phyloP scores from a whole-genome alignment of 148 eudicot species.

The Fagopyrum esculentum region DNA sequence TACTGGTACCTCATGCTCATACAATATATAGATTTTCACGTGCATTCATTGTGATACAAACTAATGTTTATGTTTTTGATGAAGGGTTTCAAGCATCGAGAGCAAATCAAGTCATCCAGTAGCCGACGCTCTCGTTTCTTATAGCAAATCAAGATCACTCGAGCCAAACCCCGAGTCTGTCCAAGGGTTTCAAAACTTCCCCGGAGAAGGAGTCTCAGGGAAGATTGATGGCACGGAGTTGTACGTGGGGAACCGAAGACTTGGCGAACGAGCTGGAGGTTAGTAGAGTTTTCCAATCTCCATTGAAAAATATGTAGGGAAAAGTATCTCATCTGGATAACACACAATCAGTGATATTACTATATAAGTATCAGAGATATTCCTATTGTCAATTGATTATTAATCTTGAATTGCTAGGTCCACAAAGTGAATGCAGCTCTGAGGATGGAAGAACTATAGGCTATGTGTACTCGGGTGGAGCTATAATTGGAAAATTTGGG shows the following conservation, averaged over 20 bases:
- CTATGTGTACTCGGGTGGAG: slow-evolving; percentile 49
- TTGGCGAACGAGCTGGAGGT: slow-evolving; percentile 38
- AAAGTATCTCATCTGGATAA: no score
- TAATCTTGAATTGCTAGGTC: slow-evolving; percentile 24
- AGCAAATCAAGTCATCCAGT: slow-evolving; percentile 52
- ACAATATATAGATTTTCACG: no score
- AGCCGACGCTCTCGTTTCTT: slow-evolving; percentile 37
- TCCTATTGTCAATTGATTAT: no score
- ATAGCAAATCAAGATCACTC: slow-evolving; percentile 21
- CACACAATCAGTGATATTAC: no score
- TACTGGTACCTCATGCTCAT: slow-evolving; percentile 42
- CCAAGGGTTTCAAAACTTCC: slow-evolving; percentile 31
- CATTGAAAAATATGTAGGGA: no score
- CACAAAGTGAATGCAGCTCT: slow-evolving; percentile 25
- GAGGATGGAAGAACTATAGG: slow-evolving; percentile 57
- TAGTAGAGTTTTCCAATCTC: not conserved
- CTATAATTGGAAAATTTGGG: slow-evolving; percentile 50
- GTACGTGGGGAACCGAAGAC: slow-evolving; percentile 34
- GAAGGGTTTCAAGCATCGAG: slow-evolving; percentile 54
- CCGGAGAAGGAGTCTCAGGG: slow-evolving; percentile 47
- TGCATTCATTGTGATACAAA: no score
- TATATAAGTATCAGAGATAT: no score
- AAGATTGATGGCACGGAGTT: slow-evolving; percentile 36
- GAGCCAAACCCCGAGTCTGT: slow-evolving; percentile 38
- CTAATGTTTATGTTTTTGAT: not conserved